These are phyloP conservation scores for Clarireedia sp. DNA, from an alignment of 2,329 filamentous ascomycete species.

Conservation along the genomic window DNA sequence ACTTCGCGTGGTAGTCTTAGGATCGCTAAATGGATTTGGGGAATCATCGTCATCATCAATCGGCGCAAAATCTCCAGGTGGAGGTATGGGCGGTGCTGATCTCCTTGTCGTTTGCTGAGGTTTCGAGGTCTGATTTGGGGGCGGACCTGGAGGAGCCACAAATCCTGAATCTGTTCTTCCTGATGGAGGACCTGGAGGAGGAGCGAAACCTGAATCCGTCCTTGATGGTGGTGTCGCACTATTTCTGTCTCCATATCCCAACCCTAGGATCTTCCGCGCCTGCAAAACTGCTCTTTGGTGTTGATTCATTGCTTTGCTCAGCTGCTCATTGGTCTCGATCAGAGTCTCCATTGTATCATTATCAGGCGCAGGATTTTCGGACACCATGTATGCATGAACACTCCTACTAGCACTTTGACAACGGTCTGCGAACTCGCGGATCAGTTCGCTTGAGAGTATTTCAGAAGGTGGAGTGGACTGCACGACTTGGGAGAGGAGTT, in stretches of 20 bases:
- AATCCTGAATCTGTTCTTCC: slow-evolving; percentile 12
- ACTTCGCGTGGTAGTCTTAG: slow-evolving; percentile 10
- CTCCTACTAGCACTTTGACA: slow-evolving; percentile 74
- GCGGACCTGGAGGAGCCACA: slow-evolving; percentile 6
- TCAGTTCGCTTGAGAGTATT: slow-evolving; percentile 73
- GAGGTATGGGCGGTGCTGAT: slow-evolving; percentile 20
- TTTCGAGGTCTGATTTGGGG: slow-evolving; percentile 11
- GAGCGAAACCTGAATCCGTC: slow-evolving; percentile 9
- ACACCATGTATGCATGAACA: slow-evolving; percentile 78
- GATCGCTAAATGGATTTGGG: slow-evolving; percentile 26
- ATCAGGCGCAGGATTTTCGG: slow-evolving; percentile 72
- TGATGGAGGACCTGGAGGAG: slow-evolving; percentile 14
- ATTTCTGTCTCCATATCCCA: slow-evolving; percentile 23
- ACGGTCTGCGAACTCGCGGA: slow-evolving; percentile 84
- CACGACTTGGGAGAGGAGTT: slow-evolving; percentile 84
- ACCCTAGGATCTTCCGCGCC: slow-evolving; percentile 47
- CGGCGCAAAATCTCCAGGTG: slow-evolving; percentile 24
- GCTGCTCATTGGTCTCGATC: slow-evolving; percentile 89
- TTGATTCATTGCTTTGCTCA: slow-evolving; percentile 73
- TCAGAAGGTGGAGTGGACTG: slow-evolving; percentile 75
- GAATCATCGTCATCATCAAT: slow-evolving; percentile 22
- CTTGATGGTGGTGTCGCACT: slow-evolving; percentile 17
- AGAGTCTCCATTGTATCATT: slow-evolving; percentile 89
- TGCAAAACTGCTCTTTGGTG: slow-evolving; percentile 74
- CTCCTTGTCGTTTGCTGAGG: slow-evolving; percentile 2